Base-by-base conservation (phyloP, 805 yeast species). In the Lipomyces spencermartinsiae region DNA sequence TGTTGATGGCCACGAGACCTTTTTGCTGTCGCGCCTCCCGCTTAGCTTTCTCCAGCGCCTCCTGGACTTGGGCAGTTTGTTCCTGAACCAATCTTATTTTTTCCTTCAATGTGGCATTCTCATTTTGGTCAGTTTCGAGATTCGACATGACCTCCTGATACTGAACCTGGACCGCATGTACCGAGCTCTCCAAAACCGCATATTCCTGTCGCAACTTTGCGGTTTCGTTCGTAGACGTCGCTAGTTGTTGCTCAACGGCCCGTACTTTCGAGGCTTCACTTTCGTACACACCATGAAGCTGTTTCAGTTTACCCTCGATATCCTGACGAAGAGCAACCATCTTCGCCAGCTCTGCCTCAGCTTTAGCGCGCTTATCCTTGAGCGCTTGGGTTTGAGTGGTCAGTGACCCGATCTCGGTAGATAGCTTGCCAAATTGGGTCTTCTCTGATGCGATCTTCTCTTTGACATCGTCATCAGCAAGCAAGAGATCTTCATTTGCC, bases 391-490 rank as follows among this genome's bases (percentile, higher is more conserved):
- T 91, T 78, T 93, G 97, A 29, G 84, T 79, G 0, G 93, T 85
- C 71, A 94, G 81, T 0, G 97, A 90, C 71, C 87, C 87, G 71
- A 92, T 89, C 80, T 93, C 97, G 73, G 89, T 91, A 0, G 97
- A 90, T 55, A 91, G 83, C 73, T 93, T 92, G 16, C 97, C 97
- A 77, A 92, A 85, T 73, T 92, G 97, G 6, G 93, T 85, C 6
- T 95, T 87, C 3, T 97, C 94, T 68, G 86, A 85, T 0, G 97
- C 87, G 61, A 92, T 80, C 74, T 89, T 87, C 35, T 88, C 87
- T 1, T 91, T 84, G 1, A 89, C 83, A 62, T 85, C 91, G 5
- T 83, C 80, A 60, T 64, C 68, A 25, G 39, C 68, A 12, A 53
- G n/a, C 12, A 53, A 16, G 56, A 53, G 56, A 53, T 53, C 56